Base-by-base conservation (phyloP, 805 yeast species). In the Barnettozyma siamensis region DNA sequence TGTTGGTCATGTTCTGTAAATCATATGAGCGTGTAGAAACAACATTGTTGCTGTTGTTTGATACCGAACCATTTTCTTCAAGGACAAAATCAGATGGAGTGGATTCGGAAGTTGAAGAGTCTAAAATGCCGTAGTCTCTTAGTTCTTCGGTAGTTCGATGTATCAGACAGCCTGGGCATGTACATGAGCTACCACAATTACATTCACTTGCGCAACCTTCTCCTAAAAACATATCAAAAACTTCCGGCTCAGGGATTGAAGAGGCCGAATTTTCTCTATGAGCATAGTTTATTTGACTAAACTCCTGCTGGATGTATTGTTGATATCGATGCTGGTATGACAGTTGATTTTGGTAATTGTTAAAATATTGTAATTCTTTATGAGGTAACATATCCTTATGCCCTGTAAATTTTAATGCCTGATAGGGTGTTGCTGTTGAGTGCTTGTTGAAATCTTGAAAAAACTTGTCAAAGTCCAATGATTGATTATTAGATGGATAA, bases 101-200 rank as follows among this genome's bases (percentile, higher is more conserved):
- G 6, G 50, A 45, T 2, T 33, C 41, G 1, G 49, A 31, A 15
- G 51, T 44, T 15, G 55, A 47, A 7, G 37, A 38, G 12, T 47
- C 53, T 24, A 56, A 27, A 3, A 56, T 41, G 2, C 60, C 60
- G 37, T 51, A 49, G 2, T 37, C 46, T 32, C 33, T 45, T 19
- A 56, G 33, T 23, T 56, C 60, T 31, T 54, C 55, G 19, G 49
- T 54, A 1, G 56, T 52, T 41, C 59, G 44, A 41, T 57, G 61
- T 2, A 57, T 44, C 21, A 55, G 36, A 41, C 61, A 57, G 2
- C 56, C 55, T 12, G 50, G 55, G 40, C 61, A 57, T 0, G 41
- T 16, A 44, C 61, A 57, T 3, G 43, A 40, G 4, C 50, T 48
- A 1, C 59, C 60, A 54, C 61, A 57, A 10, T 43, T 19, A 49